Percentiles rank a stretch among this genome's conserved stretches.
phyloP scores from a whole-genome alignment of 2,329 filamentous ascomycete genomes.

The Venturia pyrina region DNA sequence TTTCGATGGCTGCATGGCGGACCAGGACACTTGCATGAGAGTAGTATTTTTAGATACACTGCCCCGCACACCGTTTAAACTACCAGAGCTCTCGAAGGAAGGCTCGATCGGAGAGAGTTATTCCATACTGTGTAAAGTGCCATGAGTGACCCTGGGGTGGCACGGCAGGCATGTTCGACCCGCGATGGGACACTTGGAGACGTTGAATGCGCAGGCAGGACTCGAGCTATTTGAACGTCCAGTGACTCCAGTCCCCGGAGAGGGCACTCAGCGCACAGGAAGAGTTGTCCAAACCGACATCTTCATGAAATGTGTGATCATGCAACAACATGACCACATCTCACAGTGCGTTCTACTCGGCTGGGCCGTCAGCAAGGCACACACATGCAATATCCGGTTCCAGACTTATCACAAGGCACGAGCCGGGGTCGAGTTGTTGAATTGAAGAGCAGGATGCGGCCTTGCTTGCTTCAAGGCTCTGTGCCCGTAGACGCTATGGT shows the following conservation, averaged over 20 bases:
- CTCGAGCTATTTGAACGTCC: too few species aligned
- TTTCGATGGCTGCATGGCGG: neutral
- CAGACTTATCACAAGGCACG: neutral
- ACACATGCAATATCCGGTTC: neutral
- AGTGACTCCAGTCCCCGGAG: neutral
- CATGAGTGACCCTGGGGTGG: neutral
- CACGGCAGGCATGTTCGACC: neutral
- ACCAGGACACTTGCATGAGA: slow-evolving; percentile 2
- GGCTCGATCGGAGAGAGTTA: too few species aligned
- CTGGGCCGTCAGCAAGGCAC: neutral
- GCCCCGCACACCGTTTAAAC: neutral
- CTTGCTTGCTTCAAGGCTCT: neutral
- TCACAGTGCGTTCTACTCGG: neutral
- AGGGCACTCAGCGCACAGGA: neutral
- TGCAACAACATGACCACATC: neutral
- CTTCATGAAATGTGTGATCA: neutral
- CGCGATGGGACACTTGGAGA: neutral
- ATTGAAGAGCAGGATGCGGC: neutral
- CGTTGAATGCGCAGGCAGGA: neutral
- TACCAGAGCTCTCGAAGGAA: neutral
- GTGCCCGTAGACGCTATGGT: neutral
- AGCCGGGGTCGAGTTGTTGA: neutral
- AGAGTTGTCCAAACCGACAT: neutral
- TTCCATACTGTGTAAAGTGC: neutral
- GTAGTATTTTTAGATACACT: neutral